Base-by-base conservation (phyloP, 1,284 basidiomycete genomes). In the Ustilago cynodontis region DNA sequence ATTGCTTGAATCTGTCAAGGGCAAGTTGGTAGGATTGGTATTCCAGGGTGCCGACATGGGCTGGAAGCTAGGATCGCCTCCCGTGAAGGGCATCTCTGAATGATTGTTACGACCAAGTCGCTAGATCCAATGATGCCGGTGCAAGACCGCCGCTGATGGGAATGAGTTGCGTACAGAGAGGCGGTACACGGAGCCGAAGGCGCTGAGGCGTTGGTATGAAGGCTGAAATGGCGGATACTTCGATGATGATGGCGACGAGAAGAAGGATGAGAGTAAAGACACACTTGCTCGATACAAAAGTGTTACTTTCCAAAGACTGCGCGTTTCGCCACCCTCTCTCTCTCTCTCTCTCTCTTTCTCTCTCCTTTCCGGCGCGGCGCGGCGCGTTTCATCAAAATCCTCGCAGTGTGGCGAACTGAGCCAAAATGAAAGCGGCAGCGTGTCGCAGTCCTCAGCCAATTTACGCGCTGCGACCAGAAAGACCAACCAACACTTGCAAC, bases 291-390 rank as follows among this genome's bases (percentile, higher is more conserved):
- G 6, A 35, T n/a, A 26, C 26, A 50, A 68, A 65, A 73, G 71
- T 73, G 71, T 73, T 68, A 68, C 71, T 73, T 68, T 70, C 26
- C 5, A 28, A 28, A 37, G 5, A 37, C 14, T 45, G 39, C 62
- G 59, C 59, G 54, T 71, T 63, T 71, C 68, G 68, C 68, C 68
- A 71, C 68, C 59, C 35, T 53, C 18, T n/a, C n/a, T n/a, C n/a
- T n/a, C n/a, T n/a, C n/a, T n/a, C n/a, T n/a, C n/a, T n/a, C n/a
- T n/a, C n/a, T n/a, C n/a, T n/a, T n/a, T n/a, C n/a, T n/a, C n/a
- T n/a, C n/a, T 20, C 14, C 56, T 26, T 8, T 20, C 39, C 29
- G 29, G 56, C 57, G 58, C 41, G 37, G 56, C 64, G 58, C 58
- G 65, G 47, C 54, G 65, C 65, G 59, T 57, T 60, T 9, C n/a